phyloP scores from a whole-genome alignment of 192 early-diverging fungal genomes.

The Umbelopsis ramanniana region DNA sequence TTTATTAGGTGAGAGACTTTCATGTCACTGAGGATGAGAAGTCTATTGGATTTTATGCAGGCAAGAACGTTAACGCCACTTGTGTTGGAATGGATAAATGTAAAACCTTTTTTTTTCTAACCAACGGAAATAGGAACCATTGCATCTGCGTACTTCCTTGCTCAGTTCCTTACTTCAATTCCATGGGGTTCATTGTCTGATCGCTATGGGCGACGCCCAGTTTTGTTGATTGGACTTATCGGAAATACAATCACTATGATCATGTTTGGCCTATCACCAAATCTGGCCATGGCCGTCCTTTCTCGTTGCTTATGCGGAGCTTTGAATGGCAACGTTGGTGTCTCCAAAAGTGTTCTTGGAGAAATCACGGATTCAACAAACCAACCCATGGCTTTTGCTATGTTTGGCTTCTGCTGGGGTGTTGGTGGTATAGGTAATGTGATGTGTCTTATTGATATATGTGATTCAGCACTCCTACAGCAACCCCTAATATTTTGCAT shows the following conservation, averaged over 20 bases:
- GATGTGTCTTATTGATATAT: neutral
- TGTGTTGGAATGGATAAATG: neutral
- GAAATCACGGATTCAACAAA: slow-evolving; percentile 89
- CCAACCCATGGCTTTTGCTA: slow-evolving; percentile 72
- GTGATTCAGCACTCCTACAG: too few relatives aligned
- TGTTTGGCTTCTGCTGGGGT: slow-evolving; percentile 77
- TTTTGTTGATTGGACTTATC: slow-evolving; percentile 77
- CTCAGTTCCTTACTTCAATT: slow-evolving; percentile 71
- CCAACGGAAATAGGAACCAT: slow-evolving; percentile 12
- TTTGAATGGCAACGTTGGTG: slow-evolving; percentile 78
- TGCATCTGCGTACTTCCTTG: slow-evolving; percentile 72
- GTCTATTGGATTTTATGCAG: slow-evolving; percentile 83
- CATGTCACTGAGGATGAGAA: slow-evolving; percentile 70
- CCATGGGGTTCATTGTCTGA: slow-evolving; percentile 81
- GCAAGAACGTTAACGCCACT: slow-evolving; percentile 56
- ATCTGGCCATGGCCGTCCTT: slow-evolving; percentile 61
- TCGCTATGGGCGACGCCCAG: slow-evolving; percentile 79
- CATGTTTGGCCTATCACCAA: slow-evolving; percentile 74
- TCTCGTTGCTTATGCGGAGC: slow-evolving; percentile 69
- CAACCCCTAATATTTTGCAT: too few relatives aligned
- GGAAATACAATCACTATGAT: slow-evolving; percentile 73
- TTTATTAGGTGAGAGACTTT: slow-evolving; percentile 65
- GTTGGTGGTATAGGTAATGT: slow-evolving; percentile 55
- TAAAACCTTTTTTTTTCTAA: slow-evolving; percentile 11
- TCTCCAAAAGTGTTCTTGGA: slow-evolving; percentile 80